A percentile compares a stretch with the other conserved stretches of the same genome.
Evolutionary conservation across 2,329 filamentous ascomycete genomes (phyloP).

Genomic region (Colletotrichum sp.): DNA sequence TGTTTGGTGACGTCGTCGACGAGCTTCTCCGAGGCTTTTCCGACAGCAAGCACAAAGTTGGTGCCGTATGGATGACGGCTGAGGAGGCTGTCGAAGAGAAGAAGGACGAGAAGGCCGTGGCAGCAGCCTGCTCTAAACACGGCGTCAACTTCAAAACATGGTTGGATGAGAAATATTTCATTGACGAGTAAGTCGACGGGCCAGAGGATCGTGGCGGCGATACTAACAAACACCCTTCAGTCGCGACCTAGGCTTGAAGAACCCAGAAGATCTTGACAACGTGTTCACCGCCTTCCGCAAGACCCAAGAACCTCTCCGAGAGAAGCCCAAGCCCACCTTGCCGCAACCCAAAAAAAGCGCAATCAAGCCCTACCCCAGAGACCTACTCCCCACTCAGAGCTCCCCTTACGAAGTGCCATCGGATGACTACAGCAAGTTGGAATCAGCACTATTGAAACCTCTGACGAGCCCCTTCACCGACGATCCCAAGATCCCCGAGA

Average conservation of each 20-base stretch:
- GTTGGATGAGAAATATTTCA: constrained; percentile 78
- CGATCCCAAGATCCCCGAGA: constrained; percentile 58
- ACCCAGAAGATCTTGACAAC: constrained; percentile 68
- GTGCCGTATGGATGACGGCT: constrained; percentile 75
- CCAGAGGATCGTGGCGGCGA: background rate
- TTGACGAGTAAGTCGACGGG: constrained; percentile 71
- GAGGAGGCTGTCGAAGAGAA: constrained; percentile 75
- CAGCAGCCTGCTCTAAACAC: constrained; percentile 54
- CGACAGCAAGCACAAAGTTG: constrained; percentile 51
- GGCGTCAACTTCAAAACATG: constrained; percentile 68
- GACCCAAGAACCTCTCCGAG: constrained; percentile 71
- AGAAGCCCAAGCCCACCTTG: constrained; percentile 63
- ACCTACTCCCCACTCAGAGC: constrained; percentile 60
- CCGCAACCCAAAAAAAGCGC: constrained; percentile 53
- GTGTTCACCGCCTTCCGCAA: constrained; percentile 80
- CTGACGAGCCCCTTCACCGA: constrained; percentile 55
- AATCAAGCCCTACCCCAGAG: constrained; percentile 63
- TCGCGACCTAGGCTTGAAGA: constrained; percentile 66
- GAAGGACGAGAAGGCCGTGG: constrained; percentile 64
- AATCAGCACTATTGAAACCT: constrained; percentile 62
- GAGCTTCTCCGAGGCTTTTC: constrained; percentile 58
- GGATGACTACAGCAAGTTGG: constrained; percentile 52
- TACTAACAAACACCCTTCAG: constrained; percentile 44
- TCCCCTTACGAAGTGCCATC: constrained; percentile 69
- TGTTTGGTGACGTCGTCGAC: constrained; percentile 61